phyloP scores from a whole-genome alignment of 2,329 filamentous ascomycete species.

The Colletotrichum tanaceti region DNA sequence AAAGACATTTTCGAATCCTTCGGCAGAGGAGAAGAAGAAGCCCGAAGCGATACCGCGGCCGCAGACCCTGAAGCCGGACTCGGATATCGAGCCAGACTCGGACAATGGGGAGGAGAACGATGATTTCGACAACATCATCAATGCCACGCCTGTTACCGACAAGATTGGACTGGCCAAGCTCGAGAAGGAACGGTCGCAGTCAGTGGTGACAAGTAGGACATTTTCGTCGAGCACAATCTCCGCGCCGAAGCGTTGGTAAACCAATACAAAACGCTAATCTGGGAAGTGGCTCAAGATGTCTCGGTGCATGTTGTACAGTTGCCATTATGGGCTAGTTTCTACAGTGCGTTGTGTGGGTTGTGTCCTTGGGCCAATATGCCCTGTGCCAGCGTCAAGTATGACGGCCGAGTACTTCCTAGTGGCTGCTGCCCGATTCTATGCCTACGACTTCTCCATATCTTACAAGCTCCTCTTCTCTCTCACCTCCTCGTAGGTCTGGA shows the following conservation, averaged over 20 bases:
- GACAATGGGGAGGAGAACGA: conserved; percentile 76
- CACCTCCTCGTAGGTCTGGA: conserved; percentile 88
- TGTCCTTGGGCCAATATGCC: not conserved
- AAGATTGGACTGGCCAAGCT: conserved; percentile 74
- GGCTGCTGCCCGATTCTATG: not conserved
- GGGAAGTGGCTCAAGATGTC: not conserved
- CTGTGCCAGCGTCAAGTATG: not conserved
- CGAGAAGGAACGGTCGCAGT: conserved; percentile 65
- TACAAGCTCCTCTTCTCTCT: conserved; percentile 74
- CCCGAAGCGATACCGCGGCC: conserved; percentile 73
- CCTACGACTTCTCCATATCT: conserved; percentile 35
- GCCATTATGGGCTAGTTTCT: conserved; percentile 23
- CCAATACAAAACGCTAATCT: conserved; percentile 16
- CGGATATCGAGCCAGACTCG: conserved; percentile 77
- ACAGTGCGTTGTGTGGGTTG: conserved; percentile 23
- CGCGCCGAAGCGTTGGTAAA: conserved; percentile 61
- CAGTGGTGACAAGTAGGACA: conserved; percentile 60
- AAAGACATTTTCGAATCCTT: conserved; percentile 81
- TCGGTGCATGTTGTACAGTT: conserved; percentile 9
- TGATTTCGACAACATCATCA: conserved; percentile 92
- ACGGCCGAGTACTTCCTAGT: not conserved
- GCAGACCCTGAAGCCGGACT: conserved; percentile 67
- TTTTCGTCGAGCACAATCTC: conserved; percentile 63
- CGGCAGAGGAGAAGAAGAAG: conserved; percentile 62
- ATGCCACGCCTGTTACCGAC: conserved; percentile 90